Evolutionary conservation across 1,139 yeast species (phyloP), one percentile per base, ranked within the genome.

Genomic region (Yamadazyma jaroonii): DNA sequence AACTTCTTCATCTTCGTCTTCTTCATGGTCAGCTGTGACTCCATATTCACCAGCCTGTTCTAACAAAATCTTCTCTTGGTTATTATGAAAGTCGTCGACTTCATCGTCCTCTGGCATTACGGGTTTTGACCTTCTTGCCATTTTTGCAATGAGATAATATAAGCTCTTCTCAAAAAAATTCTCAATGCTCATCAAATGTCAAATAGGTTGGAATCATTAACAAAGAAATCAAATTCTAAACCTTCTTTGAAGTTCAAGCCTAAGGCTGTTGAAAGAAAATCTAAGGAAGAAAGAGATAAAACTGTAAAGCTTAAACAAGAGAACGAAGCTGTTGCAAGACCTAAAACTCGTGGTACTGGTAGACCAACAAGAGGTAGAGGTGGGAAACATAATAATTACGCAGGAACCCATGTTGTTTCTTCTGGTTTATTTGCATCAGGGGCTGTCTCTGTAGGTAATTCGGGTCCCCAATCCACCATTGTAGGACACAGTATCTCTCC

Each of bases 271-370:
- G 87, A 86, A 2, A 70, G 97, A 59, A 79, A 87, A 55, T 66
- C 88, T 14, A 83, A 86, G 49, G 92, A 85, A 51, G 96, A 87
- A 52, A 68, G 96, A 56, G 78, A 79, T 28, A 89, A 89, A 0
- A 87, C 89, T 1, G 56, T 49, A 7, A 69, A 71, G 43, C 63
- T 75, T 35, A 74, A 78, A 42, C 72, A 66, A 42, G 53, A 46
- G 10, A 49, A 48, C 4, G 44, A 53, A 20, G 57, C 35, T 43
- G 11, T 6, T 15, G 3, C 28, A 13, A 64, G 32, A 50, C 63
- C 10, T 34, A 39, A 56, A 48, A 50, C 64, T 37, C 48, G 57
- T 44, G 39, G 64, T 45, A 36, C 62, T 43, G 56, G 68, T 41
- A 36, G 63, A 45, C 58, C 72, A 32, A n/a, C 20, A 7, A 49